Percentiles rank a stretch among this genome's conserved stretches.
Evolutionary conservation across 371 early-diverging fungal species (phyloP).

Genomic region (Mortierella sp.): DNA sequence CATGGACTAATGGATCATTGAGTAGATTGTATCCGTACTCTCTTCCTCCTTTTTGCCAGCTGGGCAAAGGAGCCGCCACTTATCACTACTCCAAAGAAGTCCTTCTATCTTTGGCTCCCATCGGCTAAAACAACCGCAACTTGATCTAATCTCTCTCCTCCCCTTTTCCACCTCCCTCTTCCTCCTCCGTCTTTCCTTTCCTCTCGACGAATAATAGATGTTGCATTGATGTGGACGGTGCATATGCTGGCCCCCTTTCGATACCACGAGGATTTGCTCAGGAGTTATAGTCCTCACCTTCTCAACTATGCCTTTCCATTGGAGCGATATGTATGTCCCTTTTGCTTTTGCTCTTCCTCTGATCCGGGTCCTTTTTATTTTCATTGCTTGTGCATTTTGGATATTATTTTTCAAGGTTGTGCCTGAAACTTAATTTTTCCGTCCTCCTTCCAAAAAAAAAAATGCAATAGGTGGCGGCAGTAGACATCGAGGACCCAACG

Average conservation of each 20-base stretch:
- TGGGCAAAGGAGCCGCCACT: neutral
- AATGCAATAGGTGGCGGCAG: conserved; percentile 39
- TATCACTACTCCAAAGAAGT: conserved; percentile 1
- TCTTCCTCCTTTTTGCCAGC: neutral
- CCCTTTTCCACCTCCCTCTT: neutral
- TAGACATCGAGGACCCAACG: conserved; percentile 51
- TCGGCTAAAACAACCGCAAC: neutral
- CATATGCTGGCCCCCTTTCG: conserved; percentile 62
- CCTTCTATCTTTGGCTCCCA: neutral
- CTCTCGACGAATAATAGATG: conserved; percentile 38
- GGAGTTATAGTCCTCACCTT: conserved; percentile 43
- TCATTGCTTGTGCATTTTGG: neutral
- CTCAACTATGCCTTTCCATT: conserved; percentile 53
- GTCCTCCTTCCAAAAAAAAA: no score
- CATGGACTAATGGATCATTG: neutral
- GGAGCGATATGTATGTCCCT: conserved; percentile 43
- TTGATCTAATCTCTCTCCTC: neutral
- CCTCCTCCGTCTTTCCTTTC: neutral
- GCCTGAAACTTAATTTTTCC: neutral
- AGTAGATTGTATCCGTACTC: neutral
- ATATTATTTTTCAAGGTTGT: neutral
- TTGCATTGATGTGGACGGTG: conserved; percentile 61
- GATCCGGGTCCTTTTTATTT: neutral
- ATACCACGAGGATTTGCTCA: conserved; percentile 60
- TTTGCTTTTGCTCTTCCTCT: neutral